Base-by-base conservation (phyloP, 208 protist species). In the Trypanosoma mega region DNA sequence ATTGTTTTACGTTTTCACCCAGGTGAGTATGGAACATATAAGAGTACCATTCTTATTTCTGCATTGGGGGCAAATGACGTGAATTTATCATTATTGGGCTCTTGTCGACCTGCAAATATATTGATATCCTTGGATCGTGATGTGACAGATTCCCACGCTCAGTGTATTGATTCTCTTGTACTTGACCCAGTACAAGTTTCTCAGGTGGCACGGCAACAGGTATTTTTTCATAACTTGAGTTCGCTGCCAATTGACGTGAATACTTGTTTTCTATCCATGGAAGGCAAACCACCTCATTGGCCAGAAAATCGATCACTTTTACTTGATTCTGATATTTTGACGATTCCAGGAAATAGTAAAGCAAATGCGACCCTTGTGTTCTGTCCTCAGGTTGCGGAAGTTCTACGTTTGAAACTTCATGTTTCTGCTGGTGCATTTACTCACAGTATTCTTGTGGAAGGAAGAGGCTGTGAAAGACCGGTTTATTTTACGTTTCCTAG, bases 31-130 rank as follows among this genome's bases (percentile, higher is more conserved):
- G 85, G 85, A 7, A 63, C 59, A 43, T 87, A 76, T 53, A 60
- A 29, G 44, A 72, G 86, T 0, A 41, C 46, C n/a, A 55, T 91
- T 36, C 48, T 53, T 3, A 61, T 91, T n/a, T 51, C 76, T 41
- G 80, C 48, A 24, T 5, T 14, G 7, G 31, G 16, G 2, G 29
- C 65, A 29, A 86, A 86, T 45, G 60, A 76, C 29, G 45, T 82
- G 18, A 62, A 63, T 12, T 58, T 86, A 26, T 49, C 61, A 9
- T 63, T 87, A 24, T 65, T 65, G 26, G 85, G 76, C 7, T 53
- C 43, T 41, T 92, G 85, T 70, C 74, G 56, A 48, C 69, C 66
- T 12, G 84, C 78, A 16, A 76, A 92, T 51, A 66, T 92, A 37
- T 66, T 73, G 1, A 48, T 76, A 18, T 72, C 55, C 41, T 24